Evolutionary conservation across 1,284 basidiomycete species (phyloP), one percentile per base, ranked within the genome.

Genomic region (Peniophora sp.): DNA sequence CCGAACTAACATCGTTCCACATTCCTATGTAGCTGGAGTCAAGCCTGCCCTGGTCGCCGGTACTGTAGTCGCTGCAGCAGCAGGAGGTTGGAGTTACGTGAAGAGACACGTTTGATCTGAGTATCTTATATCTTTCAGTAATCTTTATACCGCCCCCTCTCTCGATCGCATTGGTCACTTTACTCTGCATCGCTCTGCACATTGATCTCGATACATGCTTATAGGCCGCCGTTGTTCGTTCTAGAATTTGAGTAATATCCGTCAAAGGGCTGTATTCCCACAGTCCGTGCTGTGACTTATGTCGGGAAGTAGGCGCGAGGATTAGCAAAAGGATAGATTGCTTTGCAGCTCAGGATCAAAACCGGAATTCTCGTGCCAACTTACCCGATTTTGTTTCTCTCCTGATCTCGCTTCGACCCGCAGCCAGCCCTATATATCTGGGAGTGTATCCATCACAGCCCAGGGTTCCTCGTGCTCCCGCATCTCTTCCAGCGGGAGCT

Each of bases 81-180:
- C 93, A 55, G 93, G 92, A 53, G 70, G 85, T 53, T 97, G 95
- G 94, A 93, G 92, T 70, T 85, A 83, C 71, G 81, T 92, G 69
- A 97, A 97, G 79, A 85, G 79, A 69, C 83, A 74, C 64, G 77
- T 89, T 72, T 78, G 69, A 74, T n/a, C 38, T 32, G 27, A 32
- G 54, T 60, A 58, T 38, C 49, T 55, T 58, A 57, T 59, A 51
- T 38, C 48, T 46, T 32, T 55, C 58, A 64, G 59, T 67, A 63
- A 65, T 66, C 60, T 48, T 51, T 53, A 54, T 53, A 39, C 45
- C 19, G 27, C 47, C 47, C 44, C 44, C 51, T 34, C 32, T 47
- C 54, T 54, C 47, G 46, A 52, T 47, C 50, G 52, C 49, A 52
- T 41, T 52, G 19, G 51, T 43, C 44, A 20, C 8, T 20, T 5